These are phyloP conservation scores for Monosporascus sp. DNA, from an alignment of 2,329 filamentous ascomycete species.

Conservation along the genomic window DNA sequence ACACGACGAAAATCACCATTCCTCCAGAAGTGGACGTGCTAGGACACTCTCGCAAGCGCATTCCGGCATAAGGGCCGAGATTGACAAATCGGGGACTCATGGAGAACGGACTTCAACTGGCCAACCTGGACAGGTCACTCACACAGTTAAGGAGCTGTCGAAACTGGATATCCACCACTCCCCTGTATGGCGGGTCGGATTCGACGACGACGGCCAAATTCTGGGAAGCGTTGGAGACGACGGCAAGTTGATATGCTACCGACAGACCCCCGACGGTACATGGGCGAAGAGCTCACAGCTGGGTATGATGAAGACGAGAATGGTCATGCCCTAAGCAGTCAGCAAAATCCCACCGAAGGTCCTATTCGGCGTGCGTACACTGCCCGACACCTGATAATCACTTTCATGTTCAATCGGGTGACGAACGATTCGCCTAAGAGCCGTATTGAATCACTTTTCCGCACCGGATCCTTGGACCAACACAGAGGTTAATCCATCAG, in stretches of 20 bases:
- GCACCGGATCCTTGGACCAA: too few relatives aligned
- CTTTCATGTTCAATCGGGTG: too few relatives aligned
- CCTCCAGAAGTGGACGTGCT: conserved; percentile 2
- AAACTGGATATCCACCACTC: conserved; percentile 62
- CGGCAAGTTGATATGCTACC: conserved; percentile 58
- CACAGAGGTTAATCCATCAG: too few relatives aligned
- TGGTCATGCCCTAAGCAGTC: conserved; percentile 36
- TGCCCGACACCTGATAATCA: too few relatives aligned
- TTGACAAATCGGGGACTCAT: conserved; percentile 43
- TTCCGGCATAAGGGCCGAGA: conserved; percentile 47
- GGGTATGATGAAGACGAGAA: conserved; percentile 50
- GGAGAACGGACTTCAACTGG: conserved; percentile 49
- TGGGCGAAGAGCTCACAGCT: conserved; percentile 59
- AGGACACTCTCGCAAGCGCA: conserved; percentile 29
- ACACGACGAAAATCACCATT: conserved; percentile 4
- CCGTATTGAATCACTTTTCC: too few relatives aligned
- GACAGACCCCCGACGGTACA: conserved; percentile 50
- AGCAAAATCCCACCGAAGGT: background rate
- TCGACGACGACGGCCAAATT: conserved; percentile 65
- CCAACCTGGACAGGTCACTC: conserved; percentile 60
- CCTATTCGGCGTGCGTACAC: too few relatives aligned
- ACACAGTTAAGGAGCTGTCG: conserved; percentile 58
- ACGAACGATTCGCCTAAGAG: too few relatives aligned
- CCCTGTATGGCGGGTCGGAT: conserved; percentile 71
- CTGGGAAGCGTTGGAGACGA: conserved; percentile 73